phyloP scores from a whole-genome alignment of 2,329 filamentous ascomycete genomes.

The Fusarium nematophilum region DNA sequence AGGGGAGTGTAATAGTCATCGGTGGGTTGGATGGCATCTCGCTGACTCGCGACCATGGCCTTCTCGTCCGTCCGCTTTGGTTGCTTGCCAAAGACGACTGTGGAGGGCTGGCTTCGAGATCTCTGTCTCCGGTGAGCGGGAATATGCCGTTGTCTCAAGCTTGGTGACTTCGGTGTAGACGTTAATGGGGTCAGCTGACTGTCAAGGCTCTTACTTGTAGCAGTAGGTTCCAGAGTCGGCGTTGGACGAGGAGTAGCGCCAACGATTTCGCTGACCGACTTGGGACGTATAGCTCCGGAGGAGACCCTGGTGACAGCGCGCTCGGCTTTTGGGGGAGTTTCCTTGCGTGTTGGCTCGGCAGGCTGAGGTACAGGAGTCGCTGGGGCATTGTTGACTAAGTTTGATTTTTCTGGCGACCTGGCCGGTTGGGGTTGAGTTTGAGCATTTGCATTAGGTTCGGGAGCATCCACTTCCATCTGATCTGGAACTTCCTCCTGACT shows the following conservation, averaged over 20 bases:
- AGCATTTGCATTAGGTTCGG: conserved; percentile 35
- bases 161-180: conserved; percentile 58
- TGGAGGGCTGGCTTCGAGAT: conserved; percentile 75
- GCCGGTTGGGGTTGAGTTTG: conserved; percentile 18
- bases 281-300: conserved; percentile 76
- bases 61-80: conserved; percentile 62
- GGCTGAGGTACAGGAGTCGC: conserved; percentile 18
- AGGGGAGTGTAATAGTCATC: conserved; percentile 74
- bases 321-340: conserved; percentile 45
- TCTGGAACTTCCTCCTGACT: conserved; percentile 49
- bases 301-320: conserved; percentile 77
- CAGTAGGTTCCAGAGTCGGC: conserved; percentile 49
- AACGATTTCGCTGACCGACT: conserved; percentile 79
- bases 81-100: conserved; percentile 82
- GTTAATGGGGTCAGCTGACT: conserved; percentile 56
- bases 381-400: conserved; percentile 13
- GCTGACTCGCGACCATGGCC: conserved; percentile 53
- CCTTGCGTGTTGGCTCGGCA: conserved; percentile 21
- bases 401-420: conserved; percentile 19
- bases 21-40: conserved; percentile 58
- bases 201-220: conserved; percentile 43
- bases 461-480: conserved; percentile 50
- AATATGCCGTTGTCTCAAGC: conserved; percentile 43
- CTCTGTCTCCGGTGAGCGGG: conserved; percentile 62
- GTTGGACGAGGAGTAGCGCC: conserved; percentile 63